Base-by-base conservation (phyloP, 768 basidiomycete species). In the Cytidiella melzeri region DNA sequence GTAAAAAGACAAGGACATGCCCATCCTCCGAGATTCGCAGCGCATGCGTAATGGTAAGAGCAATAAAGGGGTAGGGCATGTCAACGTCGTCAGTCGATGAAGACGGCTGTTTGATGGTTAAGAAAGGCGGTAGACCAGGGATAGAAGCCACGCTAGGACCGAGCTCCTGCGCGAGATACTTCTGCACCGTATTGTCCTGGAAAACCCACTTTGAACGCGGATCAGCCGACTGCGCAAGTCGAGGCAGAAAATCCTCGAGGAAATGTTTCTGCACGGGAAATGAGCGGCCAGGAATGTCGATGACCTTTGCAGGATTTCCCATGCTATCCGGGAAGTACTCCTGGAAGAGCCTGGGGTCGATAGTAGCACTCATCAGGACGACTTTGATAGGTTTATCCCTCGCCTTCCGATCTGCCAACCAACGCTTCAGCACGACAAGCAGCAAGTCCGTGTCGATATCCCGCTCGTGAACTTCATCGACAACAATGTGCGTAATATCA, bases 391-490 rank as follows among this genome's bases (percentile, higher is more conserved):
- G 83, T 41, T 83, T 78, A 10, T 78, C 75, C 54, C 77, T 76
- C 5, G 77, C 71, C 62, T 78, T 84, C 56, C 92, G 80, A 50
- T 91, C 84, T 5, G 75, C 77, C 60, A 94, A 66, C 20, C 94
- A 67, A 20, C 89, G 80, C 65, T 94, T 93, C 47, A 98, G 75
- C 4, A 93, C 90, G 50, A 92, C 89, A 15, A 98, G 77, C 38
- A 92, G 69, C 20, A 96, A 69, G 65, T 96, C 94, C 0, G 91
- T 94, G 61, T 96, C 92, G 51, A 95, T 80, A 57, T 95, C 92
- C 24, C 94, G 84, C 67, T 96, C 94, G 64, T 98, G 94, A 3
- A 92, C 93, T 69, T 98, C 93, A 64, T 98, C 94, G 23, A 97
- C 91, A 40, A 96, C 67, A 50, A 98, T 80, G 63, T 96, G 94